Evolutionary conservation across 176 grass and related monocot species (phyloP), one percentile per base, ranked within the genome.

Genomic region (Themeda triandra): DNA sequence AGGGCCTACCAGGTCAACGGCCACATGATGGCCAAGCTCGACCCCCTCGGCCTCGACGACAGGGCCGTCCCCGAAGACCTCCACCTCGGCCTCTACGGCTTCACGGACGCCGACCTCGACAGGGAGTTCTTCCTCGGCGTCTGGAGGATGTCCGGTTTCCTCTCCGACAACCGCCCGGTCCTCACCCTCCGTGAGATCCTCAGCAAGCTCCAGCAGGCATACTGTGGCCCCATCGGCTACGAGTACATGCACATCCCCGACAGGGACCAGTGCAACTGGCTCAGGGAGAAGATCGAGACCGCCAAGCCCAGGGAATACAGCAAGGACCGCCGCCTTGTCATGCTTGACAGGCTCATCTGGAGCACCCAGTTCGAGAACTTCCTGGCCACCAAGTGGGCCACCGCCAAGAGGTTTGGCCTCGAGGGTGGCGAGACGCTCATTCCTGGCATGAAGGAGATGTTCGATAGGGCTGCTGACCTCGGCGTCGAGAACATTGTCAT

Each of bases 391-490:
- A 98, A 98, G 79, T 98, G 95, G 95, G 87, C 95, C 41, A 92
- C 95, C 3, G 95, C 95, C 27, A 98, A 98, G 83, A 45, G 95
- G 45, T 98, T 98, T 15, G 95, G 95, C 51, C 91, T 98, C 6
- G 95, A 98, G 79, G 95, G 95, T 12, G 92, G 87, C 0, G 95
- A 98, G 84, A 98, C 95, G 3, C 87, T 98, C 17, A 98, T 98
- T 63, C 95, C 95, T 4, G 95, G 95, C 10, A 98, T 98, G 95
- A 98, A 98, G 63, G 95, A 98, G 85, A 95, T 98, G 92, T 98
- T 98, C 1, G 95, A 98, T 15, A 87, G 92, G 76, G 84, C 95
- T 0, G 92, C 95, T 10, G 92, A 95, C 59, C 28, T 90, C 4
- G 95, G 95, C 0, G 92, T 98, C 0, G 91, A 98, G 87, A 95